Base-by-base conservation (phyloP, 768 basidiomycete species). In the Pisolithus orientalis region DNA sequence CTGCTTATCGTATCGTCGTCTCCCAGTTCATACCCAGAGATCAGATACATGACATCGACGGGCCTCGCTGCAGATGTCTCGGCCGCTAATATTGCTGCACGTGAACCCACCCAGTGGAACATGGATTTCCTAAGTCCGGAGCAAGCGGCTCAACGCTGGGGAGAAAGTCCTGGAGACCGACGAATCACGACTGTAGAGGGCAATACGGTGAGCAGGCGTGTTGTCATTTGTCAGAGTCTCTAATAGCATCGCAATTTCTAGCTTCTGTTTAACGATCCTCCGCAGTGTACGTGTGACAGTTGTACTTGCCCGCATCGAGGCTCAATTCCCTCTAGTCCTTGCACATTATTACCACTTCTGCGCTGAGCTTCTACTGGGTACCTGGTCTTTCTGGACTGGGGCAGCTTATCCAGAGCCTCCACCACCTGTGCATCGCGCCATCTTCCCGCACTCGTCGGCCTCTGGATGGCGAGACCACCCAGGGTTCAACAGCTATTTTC, bases 261-360 rank as follows among this genome's bases (percentile, higher is more conserved):
- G 80, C 57, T 82, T 10, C 64, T 83, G 37, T 74, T 84, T 60
- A 87, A 87, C 62, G 88, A 89, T 54, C 85, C 88, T 0, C 52
- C 65, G 1, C 87, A 90, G 61, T 87, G 71, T 70, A 45, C 28
- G 69, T 53, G 34, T 42, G n/a, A 21, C 34, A 6, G 11, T 14
- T 42, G 42, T 32, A 24, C 17, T 28, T 32, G 13, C 29, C 38
- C 56, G 24, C 28, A 5, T 25, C 28, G 11, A 16, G 43, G 21
- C 49, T 58, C 37, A 57, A 56, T n/a, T 8, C n/a, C 34, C 3
- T 5, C 27, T 34, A 73, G 70, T 93, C 75, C 75, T 92, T n/a
- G 72, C 75, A 44, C 91, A 93, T 64, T 93, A 91, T 66, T 93
- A 92, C 67, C 91, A 93, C 68, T 84, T 90, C 53, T 86, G 85